Conservation (phyloP, 2,329 filamentous ascomycete genomes). For the Claviceps maximensis region DNA sequence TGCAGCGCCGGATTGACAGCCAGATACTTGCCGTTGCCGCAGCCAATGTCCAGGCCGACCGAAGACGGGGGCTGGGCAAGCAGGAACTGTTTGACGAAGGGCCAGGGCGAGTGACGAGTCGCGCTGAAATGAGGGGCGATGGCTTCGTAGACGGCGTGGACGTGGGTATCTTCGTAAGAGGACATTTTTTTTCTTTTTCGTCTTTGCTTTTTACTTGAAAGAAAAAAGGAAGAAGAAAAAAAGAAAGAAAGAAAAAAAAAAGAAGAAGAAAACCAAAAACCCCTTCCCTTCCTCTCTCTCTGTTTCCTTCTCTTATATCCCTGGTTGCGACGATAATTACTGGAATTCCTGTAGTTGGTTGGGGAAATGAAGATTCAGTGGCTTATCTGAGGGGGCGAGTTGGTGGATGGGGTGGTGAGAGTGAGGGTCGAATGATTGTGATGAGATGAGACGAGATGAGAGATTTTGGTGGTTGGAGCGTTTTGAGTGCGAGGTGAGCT, state of each 20-base stretch:
- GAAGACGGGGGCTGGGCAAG: conserved; percentile 50
- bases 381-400: neutral
- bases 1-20: conserved; percentile 63
- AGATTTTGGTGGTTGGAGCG: neutral
- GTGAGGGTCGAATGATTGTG: neutral
- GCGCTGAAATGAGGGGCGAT: conserved; percentile 77
- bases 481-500: too few relatives aligned
- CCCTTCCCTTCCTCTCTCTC: too few relatives aligned
- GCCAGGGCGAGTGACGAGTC: conserved; percentile 78
- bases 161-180: conserved; percentile 71
- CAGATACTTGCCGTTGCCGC: conserved; percentile 95
- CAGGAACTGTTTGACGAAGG: conserved; percentile 73
- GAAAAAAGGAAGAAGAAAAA: too few relatives aligned
- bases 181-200: neutral
- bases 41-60: conserved; percentile 81
- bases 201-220: neutral
- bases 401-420: neutral
- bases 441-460: neutral
- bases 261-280: too few relatives aligned
- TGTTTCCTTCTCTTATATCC: neutral
- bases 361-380: neutral
- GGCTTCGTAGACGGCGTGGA: conserved; percentile 82
- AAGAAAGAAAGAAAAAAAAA: too few relatives aligned
- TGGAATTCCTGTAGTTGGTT: neutral
- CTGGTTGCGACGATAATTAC: neutral